Conservation (phyloP, 2,329 filamentous ascomycete species). For the Stachybotrys elegans region DNA sequence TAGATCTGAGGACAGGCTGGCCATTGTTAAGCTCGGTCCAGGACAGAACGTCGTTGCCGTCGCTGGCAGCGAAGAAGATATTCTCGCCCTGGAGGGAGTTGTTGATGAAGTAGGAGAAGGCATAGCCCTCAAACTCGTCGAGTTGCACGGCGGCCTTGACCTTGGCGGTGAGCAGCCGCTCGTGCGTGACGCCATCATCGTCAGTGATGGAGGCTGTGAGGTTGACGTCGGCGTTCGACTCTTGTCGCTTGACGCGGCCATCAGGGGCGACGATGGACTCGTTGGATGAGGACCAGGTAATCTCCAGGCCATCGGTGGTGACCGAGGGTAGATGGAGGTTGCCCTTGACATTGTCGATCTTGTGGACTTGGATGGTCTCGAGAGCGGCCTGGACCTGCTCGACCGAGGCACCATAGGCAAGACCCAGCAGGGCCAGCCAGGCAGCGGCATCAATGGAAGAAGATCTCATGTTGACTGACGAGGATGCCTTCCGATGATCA, state of each 20-base stretch:
- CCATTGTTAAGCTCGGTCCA: slow-evolving; percentile 46
- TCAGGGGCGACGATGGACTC: slow-evolving; percentile 25
- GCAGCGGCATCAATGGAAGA: neutral
- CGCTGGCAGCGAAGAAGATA: slow-evolving; percentile 46
- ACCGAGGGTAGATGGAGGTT: slow-evolving; percentile 29
- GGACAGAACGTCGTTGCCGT: slow-evolving; percentile 45
- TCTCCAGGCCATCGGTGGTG: slow-evolving; percentile 18
- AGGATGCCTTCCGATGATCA: too few species aligned
- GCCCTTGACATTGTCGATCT: slow-evolving; percentile 31
- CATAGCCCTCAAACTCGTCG: slow-evolving; percentile 38
- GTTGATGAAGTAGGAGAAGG: slow-evolving; percentile 47
- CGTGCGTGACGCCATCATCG: slow-evolving; percentile 13
- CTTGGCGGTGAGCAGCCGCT: slow-evolving; percentile 27
- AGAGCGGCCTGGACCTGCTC: neutral
- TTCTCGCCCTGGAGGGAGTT: slow-evolving; percentile 41
- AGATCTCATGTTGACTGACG: neutral
- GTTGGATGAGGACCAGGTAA: slow-evolving; percentile 32
- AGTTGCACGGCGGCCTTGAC: slow-evolving; percentile 25
- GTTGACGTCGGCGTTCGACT: slow-evolving; percentile 18
- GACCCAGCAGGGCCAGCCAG: neutral
- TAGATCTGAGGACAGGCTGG: slow-evolving; percentile 39
- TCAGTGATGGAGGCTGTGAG: slow-evolving; percentile 28
- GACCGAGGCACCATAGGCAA: neutral
- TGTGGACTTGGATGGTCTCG: slow-evolving; percentile 19
- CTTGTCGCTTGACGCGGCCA: slow-evolving; percentile 29